Percentiles rank a stretch among this genome's conserved stretches.
These are phyloP conservation scores for Helianthus annuus DNA, from an alignment of 129 eudicot genomes.

Conservation along the genomic window DNA sequence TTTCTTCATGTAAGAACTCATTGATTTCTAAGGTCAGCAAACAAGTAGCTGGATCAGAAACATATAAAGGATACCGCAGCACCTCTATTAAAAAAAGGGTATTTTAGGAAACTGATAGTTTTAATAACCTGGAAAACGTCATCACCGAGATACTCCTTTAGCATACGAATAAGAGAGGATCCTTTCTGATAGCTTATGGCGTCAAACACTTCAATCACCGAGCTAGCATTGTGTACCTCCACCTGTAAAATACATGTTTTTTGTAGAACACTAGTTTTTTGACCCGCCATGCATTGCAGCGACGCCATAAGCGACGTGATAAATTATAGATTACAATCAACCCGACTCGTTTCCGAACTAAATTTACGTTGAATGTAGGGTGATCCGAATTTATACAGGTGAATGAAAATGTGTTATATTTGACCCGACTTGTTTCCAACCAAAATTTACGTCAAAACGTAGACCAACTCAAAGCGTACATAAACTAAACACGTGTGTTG, in stretches of 20 bases:
- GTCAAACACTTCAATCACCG: constrained; percentile 49
- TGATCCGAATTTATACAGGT: too few relatives aligned
- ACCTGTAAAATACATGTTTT: constrained; percentile 36
- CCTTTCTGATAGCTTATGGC: constrained; percentile 56
- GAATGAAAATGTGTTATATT: too few relatives aligned
- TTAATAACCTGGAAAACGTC: constrained; percentile 50
- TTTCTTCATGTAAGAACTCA: constrained; percentile 52
- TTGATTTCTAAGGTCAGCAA: constrained; percentile 44
- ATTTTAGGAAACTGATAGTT: constrained; percentile 4
- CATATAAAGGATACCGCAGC: constrained; percentile 5
- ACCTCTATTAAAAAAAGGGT: neutral
- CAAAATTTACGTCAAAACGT: too few relatives aligned
- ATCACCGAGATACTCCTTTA: constrained; percentile 50
- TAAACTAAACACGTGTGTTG: too few relatives aligned
- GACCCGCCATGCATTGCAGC: too few relatives aligned
- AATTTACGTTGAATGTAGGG: too few relatives aligned
- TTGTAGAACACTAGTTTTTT: neutral
- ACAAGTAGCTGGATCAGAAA: constrained; percentile 30
- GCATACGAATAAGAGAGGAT: constrained; percentile 51
- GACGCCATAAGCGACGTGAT: too few relatives aligned
- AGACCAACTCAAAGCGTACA: too few relatives aligned
- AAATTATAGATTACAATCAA: too few relatives aligned
- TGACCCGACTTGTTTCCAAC: too few relatives aligned
- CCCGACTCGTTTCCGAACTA: too few relatives aligned
- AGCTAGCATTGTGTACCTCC: constrained; percentile 48